A percentile compares a stretch with the other conserved stretches of the same genome.
Evolutionary conservation across 768 basidiomycete species (phyloP).

Genomic region (Psilocybe tampanensis): DNA sequence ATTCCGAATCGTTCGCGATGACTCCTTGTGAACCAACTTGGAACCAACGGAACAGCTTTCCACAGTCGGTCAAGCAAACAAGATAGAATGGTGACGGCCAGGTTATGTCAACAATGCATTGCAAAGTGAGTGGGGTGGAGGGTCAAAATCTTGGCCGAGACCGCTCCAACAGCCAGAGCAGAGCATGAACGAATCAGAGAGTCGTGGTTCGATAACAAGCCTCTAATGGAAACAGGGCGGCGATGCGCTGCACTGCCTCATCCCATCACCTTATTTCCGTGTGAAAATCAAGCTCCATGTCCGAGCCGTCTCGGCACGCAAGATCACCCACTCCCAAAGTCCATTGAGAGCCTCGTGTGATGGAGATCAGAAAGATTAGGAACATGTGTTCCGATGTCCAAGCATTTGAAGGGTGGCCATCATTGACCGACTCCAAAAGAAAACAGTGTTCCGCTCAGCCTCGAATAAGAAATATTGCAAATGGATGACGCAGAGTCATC

Average conservation of each 20-base stretch:
- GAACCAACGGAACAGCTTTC: not conserved
- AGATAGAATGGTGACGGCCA: not conserved
- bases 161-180: not conserved
- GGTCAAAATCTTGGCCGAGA: not conserved
- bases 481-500: too few relatives aligned
- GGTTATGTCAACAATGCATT: not conserved
- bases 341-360: slow-evolving; percentile 2
- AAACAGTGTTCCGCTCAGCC: too few relatives aligned
- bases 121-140: not conserved
- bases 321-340: not conserved
- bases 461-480: too few relatives aligned
- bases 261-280: not conserved
- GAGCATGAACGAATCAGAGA: not conserved
- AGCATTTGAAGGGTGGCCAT: not conserved
- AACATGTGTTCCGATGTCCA: not conserved
- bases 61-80: not conserved
- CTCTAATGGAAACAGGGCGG: not conserved
- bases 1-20: not conserved
- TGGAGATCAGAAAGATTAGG: not conserved
- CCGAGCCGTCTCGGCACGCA: not conserved
- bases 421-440: too few relatives aligned
- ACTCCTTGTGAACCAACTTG: not conserved
- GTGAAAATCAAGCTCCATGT: too few relatives aligned
- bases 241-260: not conserved
- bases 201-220: not conserved